These are phyloP conservation scores for Suillus alpinus DNA, from an alignment of 768 basidiomycete genomes.

Conservation along the genomic window DNA sequence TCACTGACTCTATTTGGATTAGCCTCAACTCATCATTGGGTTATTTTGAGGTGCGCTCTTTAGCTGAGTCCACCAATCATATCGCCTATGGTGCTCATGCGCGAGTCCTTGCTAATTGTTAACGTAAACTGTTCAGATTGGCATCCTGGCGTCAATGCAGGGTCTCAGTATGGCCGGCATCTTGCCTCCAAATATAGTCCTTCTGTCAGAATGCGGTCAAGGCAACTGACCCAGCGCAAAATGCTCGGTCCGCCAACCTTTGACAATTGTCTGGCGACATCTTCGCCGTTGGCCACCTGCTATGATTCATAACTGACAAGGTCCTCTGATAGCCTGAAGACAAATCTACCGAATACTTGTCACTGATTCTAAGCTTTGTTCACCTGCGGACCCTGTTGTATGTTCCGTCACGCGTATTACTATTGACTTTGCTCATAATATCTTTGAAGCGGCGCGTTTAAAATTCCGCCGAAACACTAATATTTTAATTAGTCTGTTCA, in stretches of 20 bases:
- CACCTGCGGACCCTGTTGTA: not conserved
- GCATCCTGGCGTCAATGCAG: not conserved
- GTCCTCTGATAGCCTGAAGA: not conserved
- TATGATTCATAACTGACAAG: not conserved
- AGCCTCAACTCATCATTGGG: not conserved
- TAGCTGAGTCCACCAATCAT: not conserved
- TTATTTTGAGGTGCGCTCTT: not conserved
- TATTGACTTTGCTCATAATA: not conserved
- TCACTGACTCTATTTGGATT: not conserved
- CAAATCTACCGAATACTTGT: not conserved
- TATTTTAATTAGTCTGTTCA: not conserved
- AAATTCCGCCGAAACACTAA: not conserved
- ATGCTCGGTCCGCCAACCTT: no score
- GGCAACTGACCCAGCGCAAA: not conserved
- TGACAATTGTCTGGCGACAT: not conserved
- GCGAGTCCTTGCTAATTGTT: not conserved
- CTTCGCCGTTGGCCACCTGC: not conserved
- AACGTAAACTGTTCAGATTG: not conserved
- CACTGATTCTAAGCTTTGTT: not conserved
- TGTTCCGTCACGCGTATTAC: not conserved
- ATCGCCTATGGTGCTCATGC: not conserved
- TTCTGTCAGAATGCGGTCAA: not conserved
- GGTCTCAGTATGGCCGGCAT: not conserved
- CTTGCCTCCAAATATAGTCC: not conserved
- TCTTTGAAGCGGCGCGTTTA: not conserved